Base-by-base conservation (phyloP, 352 stramenopile genomes). In the Achlya hypogyna region DNA sequence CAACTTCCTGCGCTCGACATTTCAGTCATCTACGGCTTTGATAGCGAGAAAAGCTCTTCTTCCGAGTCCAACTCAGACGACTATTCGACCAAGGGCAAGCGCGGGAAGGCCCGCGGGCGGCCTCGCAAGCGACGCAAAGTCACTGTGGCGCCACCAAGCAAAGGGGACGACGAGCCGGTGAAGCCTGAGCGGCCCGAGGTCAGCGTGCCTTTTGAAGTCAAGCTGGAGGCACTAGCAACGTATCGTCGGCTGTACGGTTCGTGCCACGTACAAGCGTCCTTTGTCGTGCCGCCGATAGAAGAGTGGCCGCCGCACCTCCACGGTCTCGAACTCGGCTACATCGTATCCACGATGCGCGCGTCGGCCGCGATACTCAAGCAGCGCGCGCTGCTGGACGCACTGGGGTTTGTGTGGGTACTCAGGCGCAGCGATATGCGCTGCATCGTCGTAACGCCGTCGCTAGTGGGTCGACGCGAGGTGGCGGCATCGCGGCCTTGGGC, bases 21-120 rank as follows among this genome's bases (percentile, higher is more conserved):
- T 20, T 56, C 49, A 20, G 49, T 56, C 25, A 35, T 56, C 31
- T 56, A 56, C 31, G 49, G 49, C 25, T 38, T 56, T 56, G 49
- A 35, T 10, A 56, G 49, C 6, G 38, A 45, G 2, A 45, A 18
- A n/a, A n/a, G n/a, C n/a, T n/a, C n/a, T 18, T 45, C 38, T 10
- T 10, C 12, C 2, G 38, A 45, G 14, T n/a, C 12, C 38, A 45
- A 18, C 38, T 10, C 12, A 10, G 38, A 45, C 2, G 38, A 45
- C 38, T 10, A 45, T 9, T 45, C n/a, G 12, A n/a, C n/a, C n/a
- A n/a, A n/a, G n/a, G n/a, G n/a, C n/a, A n/a, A n/a, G n/a, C n/a
- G n/a, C n/a, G n/a, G n/a, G n/a, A n/a, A n/a, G n/a, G n/a, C n/a
- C n/a, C n/a, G n/a, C n/a, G n/a, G n/a, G n/a, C n/a, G 38, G 38